Percentiles rank a stretch among this genome's conserved stretches.
Conservation (phyloP, 176 grass and related monocot genomes). For the Alopecurus myosuroides region DNA sequence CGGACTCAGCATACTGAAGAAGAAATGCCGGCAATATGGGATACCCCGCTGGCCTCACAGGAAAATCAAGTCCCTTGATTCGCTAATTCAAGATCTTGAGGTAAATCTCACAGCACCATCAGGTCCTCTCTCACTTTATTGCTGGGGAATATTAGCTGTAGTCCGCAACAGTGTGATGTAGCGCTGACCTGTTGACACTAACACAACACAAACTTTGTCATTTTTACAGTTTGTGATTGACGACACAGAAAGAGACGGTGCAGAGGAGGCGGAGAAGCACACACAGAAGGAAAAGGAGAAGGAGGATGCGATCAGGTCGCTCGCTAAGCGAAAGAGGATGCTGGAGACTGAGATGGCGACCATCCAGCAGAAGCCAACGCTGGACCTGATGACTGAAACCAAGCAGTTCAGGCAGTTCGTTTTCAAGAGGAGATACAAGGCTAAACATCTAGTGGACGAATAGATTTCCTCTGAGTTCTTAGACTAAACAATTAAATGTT, state of each 20-base stretch:
- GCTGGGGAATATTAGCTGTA: background rate
- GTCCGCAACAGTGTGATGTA: background rate
- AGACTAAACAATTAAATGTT: background rate
- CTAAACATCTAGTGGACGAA: background rate
- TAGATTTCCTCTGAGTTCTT: background rate
- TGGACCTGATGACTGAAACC: constrained; percentile 56
- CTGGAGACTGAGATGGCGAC: constrained; percentile 56
- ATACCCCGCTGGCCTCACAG: constrained; percentile 73
- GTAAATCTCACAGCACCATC: constrained; percentile 15
- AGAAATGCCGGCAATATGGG: constrained; percentile 65
- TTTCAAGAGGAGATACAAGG: constrained; percentile 65
- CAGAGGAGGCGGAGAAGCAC: constrained; percentile 26
- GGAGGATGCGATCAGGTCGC: constrained; percentile 17
- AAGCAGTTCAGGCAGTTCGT: constrained; percentile 67
- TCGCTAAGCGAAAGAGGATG: constrained; percentile 46
- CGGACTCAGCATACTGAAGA: constrained; percentile 69
- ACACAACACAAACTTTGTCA: background rate
- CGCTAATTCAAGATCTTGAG: constrained; percentile 57
- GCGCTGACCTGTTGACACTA: constrained; percentile 3
- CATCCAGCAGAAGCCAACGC: constrained; percentile 45
- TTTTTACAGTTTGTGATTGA: constrained; percentile 26
- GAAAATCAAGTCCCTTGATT: constrained; percentile 67
- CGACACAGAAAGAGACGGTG: background rate
- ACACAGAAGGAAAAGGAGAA: constrained; percentile 17
- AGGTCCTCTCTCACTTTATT: background rate